phyloP scores from a whole-genome alignment of 2,329 filamentous ascomycete genomes.

The Cadophora sp. region DNA sequence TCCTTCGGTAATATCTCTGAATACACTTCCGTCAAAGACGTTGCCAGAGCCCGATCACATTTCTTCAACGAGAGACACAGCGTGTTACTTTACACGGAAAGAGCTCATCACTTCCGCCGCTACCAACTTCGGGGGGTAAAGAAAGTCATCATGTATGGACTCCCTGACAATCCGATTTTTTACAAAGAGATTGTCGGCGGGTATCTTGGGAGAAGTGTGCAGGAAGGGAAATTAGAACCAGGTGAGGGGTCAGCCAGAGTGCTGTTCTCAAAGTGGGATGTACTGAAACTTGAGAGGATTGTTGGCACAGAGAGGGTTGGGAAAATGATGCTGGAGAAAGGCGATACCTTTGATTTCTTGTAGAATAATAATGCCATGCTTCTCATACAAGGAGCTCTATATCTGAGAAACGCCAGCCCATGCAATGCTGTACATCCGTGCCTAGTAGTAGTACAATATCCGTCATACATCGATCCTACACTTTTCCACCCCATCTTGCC shows the following conservation, averaged over 20 bases:
- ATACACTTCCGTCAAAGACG: constrained; percentile 80
- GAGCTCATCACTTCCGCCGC: constrained; percentile 96
- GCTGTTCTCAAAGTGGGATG: constrained; percentile 89
- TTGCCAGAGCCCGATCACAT: constrained; percentile 83
- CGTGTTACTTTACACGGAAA: constrained; percentile 88
- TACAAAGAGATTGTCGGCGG: constrained; percentile 78
- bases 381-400: constrained; percentile 20
- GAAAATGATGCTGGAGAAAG: constrained; percentile 82
- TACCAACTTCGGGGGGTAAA: constrained; percentile 83
- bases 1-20: constrained; percentile 87
- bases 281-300: constrained; percentile 85
- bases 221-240: constrained; percentile 60
- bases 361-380: constrained; percentile 50
- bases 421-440: constrained; percentile 27
- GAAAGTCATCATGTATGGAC: constrained; percentile 84
- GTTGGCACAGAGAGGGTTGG: constrained; percentile 82
- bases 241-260: constrained; percentile 65
- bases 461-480: constrained; percentile 20
- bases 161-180: constrained; percentile 87
- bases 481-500: constrained; percentile 31
- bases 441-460: constrained; percentile 21
- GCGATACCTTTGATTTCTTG: constrained; percentile 95
- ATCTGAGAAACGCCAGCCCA: constrained; percentile 29
- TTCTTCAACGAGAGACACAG: constrained; percentile 84
- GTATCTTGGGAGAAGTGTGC: constrained; percentile 67